Conservation (phyloP, 805 yeast genomes). For the Saccharomyces jurei region DNA sequence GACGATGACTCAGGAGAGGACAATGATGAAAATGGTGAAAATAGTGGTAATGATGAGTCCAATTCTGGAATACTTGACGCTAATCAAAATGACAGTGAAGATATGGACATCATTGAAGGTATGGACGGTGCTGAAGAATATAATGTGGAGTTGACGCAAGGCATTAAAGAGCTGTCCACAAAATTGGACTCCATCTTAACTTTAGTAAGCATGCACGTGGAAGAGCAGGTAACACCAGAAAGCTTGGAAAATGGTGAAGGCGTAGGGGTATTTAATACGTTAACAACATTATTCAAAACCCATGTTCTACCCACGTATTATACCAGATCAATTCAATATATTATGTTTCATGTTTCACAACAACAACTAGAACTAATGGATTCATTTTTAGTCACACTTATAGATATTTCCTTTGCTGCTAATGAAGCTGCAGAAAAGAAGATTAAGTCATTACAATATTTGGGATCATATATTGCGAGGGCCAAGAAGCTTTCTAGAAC, state of each 20-base stretch:
- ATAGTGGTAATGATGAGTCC: constrained; percentile 28
- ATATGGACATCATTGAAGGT: constrained; percentile 26
- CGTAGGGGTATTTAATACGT: constrained; percentile 58
- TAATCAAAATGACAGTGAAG: constrained; percentile 28
- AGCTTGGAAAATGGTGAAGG: constrained; percentile 55
- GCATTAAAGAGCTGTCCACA: constrained; percentile 44
- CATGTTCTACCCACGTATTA: constrained; percentile 87
- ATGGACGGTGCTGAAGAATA: constrained; percentile 40
- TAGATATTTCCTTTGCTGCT: constrained; percentile 73
- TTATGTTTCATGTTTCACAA: constrained; percentile 75
- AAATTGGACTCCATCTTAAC: constrained; percentile 69
- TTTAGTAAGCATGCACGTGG: constrained; percentile 45
- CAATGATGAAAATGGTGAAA: constrained; percentile 29
- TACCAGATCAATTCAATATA: constrained; percentile 80
- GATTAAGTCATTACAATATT: constrained; percentile 84
- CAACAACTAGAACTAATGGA: constrained; percentile 76
- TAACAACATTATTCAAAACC: constrained; percentile 68
- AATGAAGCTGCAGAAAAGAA: constrained; percentile 64
- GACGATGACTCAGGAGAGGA: constrained; percentile 27
- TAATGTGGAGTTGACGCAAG: constrained; percentile 38
- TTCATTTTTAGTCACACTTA: constrained; percentile 69
- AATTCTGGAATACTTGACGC: constrained; percentile 29
- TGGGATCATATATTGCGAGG: constrained; percentile 83
- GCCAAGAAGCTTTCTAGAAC: constrained; percentile 62
- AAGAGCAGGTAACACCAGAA: constrained; percentile 41